Evolutionary conservation across 805 yeast species (phyloP).

Genomic region (Barnettozyma sp.): DNA sequence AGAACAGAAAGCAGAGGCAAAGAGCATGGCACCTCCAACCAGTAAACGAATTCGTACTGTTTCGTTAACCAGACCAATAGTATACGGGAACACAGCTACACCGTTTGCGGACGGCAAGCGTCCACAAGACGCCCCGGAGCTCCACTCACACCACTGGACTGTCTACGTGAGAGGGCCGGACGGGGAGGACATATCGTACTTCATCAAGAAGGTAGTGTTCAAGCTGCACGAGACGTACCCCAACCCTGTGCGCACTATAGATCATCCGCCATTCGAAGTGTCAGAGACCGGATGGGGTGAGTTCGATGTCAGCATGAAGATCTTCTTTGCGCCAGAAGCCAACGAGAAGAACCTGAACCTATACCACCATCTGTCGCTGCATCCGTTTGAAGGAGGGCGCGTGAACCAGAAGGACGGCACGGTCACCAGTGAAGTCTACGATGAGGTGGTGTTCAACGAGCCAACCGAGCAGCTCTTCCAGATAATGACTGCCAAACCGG

Average conservation of each 20-base stretch:
- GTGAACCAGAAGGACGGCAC: constrained; percentile 24
- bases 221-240: constrained; percentile 93
- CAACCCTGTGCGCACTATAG: constrained; percentile 78
- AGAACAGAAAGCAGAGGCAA: no score
- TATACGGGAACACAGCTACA: constrained; percentile 75
- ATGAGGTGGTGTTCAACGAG: constrained; percentile 90
- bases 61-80: constrained; percentile 68
- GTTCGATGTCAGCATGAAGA: constrained; percentile 83
- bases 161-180: constrained; percentile 79
- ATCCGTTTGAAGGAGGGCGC: constrained; percentile 51
- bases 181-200: constrained; percentile 71
- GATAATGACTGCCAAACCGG: constrained; percentile 60
- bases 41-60: constrained; percentile 36
- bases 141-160: constrained; percentile 96
- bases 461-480: constrained; percentile 90
- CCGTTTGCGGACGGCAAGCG: constrained; percentile 48
- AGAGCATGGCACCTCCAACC: constrained; percentile 16
- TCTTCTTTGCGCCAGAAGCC: constrained; percentile 80
- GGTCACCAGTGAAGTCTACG: constrained; percentile 63
- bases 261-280: constrained; percentile 87
- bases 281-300: constrained; percentile 99
- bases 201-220: constrained; percentile 85
- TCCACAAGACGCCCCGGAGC: constrained; percentile 63
- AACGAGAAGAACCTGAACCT: constrained; percentile 81
- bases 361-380: constrained; percentile 85